These are phyloP conservation scores for Penicillium thymicola DNA, from an alignment of 2,329 filamentous ascomycete species.

Conservation along the genomic window DNA sequence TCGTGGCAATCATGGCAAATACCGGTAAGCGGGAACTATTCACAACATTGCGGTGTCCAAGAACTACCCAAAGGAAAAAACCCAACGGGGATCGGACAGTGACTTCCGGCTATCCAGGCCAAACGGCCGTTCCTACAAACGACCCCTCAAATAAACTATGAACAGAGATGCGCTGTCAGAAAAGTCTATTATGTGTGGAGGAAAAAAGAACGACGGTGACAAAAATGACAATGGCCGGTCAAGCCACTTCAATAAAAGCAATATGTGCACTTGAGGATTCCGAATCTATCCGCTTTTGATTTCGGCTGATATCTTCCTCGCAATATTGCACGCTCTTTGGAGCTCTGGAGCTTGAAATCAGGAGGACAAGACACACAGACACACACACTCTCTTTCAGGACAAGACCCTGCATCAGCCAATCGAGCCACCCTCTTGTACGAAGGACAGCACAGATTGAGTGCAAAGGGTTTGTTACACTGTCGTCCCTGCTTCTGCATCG, in stretches of 20 bases:
- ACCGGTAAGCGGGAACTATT: conserved; percentile 6
- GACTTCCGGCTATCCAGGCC: conserved; percentile 12
- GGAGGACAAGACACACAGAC: conserved; percentile 4
- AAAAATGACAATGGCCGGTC: neutral
- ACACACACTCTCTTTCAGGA: conserved; percentile 1
- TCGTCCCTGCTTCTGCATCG: neutral
- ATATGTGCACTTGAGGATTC: conserved; percentile 6
- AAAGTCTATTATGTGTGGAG: neutral
- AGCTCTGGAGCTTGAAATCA: neutral
- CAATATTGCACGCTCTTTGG: conserved; percentile 2
- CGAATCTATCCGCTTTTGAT: conserved; percentile 7
- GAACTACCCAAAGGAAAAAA: conserved; percentile 4
- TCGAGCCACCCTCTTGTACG: conserved; percentile 3
- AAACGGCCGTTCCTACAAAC: conserved; percentile 23
- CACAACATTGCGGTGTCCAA: conserved; percentile 5
- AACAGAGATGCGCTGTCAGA: conserved; percentile 8
- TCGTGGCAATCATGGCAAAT: conserved; percentile 1
- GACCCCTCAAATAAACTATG: neutral
- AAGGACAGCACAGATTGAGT: neutral
- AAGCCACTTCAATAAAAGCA: neutral
- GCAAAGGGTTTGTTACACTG: conserved; percentile 17
- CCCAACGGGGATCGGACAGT: conserved; percentile 11
- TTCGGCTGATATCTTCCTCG: conserved; percentile 3
- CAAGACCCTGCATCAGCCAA: conserved; percentile 14
- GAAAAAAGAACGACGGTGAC: neutral